Conservation (phyloP, 2,329 filamentous ascomycete species). For the Ascochyta koolunga region DNA sequence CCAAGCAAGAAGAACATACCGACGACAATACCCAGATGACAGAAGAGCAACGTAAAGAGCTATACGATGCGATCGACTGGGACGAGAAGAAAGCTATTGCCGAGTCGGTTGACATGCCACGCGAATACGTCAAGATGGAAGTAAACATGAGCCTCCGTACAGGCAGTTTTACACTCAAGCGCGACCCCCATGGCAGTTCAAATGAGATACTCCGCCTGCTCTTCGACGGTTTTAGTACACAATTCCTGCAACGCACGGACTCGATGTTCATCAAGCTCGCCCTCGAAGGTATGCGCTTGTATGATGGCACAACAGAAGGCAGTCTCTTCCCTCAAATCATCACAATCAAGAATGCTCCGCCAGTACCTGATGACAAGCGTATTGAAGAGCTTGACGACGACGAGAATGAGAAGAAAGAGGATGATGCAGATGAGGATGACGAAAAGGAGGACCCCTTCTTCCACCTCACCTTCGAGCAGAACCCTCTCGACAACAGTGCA, state of each 20-base stretch:
- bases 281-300: slow-evolving; percentile 89
- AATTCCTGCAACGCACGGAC: slow-evolving; percentile 86
- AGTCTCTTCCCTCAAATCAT: slow-evolving; percentile 95
- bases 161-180: slow-evolving; percentile 92
- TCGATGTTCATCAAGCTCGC: slow-evolving; percentile 88
- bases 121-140: slow-evolving; percentile 91
- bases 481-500: slow-evolving; percentile 89
- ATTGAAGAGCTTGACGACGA: slow-evolving; percentile 58
- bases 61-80: slow-evolving; percentile 98
- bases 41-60: slow-evolving; percentile 92
- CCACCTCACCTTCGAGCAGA: slow-evolving; percentile 89
- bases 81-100: slow-evolving; percentile 92
- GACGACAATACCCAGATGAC: slow-evolving; percentile 86
- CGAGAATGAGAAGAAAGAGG: slow-evolving; percentile 52
- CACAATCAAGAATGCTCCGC: slow-evolving; percentile 85
- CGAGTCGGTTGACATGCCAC: slow-evolving; percentile 85
- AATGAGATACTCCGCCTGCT: slow-evolving; percentile 87
- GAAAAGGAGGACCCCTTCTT: slow-evolving; percentile 81
- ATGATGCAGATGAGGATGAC: slow-evolving; percentile 52
- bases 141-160: slow-evolving; percentile 92
- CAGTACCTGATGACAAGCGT: slow-evolving; percentile 57
- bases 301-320: slow-evolving; percentile 91
- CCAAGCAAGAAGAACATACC: slow-evolving; percentile 65
- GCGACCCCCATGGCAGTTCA: slow-evolving; percentile 77
- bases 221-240: slow-evolving; percentile 93